Evolutionary conservation across 345 rosid species (phyloP), one percentile per base, ranked within the genome.

Genomic region (Sisymbrium altissimum): DNA sequence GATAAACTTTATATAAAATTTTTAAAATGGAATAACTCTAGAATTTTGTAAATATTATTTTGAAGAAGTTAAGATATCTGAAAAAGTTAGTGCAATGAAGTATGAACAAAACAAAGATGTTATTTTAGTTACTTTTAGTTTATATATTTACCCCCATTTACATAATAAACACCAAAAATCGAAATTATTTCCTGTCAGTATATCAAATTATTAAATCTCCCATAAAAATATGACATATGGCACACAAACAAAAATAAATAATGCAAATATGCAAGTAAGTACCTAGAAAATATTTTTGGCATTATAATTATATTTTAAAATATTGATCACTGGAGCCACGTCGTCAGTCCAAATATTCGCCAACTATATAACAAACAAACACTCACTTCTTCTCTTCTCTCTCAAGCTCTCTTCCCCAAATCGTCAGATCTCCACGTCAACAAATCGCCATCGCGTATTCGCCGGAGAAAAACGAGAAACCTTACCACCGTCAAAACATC

Each of bases 341-440:
- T 70, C 66, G 18, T 41, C 4, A 38, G 29, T 41, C 58, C 78
- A 70, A 64, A 70, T 33, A 70, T 62, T 27, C 12, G 71, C 80
- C 71, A 69, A 63, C 70, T 30, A 66, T 2, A 62, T 12, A 74
- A 62, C 64, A 75, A 67, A 69, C 69, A 70, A 68, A 62, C 79
- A 76, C 38, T 52, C 40, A 33, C 79, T 35, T 23, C 59, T 9
- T 36, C 70, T 30, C 64, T 30, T 41, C 62, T 5, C 66, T 62
- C 64, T 75, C 74, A 8, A 27, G 25, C 73, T 55, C 70, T 18
- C 18, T 35, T 44, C 43, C 17, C 6, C 13, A 60, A 40, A 39
- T 38, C 73, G 4, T 3, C 66, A 40, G 61, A 71, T 21, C 60
- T 35, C 77, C 17, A 38, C 76, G 52, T 32, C 66, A 54, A 6